Conservation (phyloP, 805 yeast species). For the Martiniozyma abietophila region DNA sequence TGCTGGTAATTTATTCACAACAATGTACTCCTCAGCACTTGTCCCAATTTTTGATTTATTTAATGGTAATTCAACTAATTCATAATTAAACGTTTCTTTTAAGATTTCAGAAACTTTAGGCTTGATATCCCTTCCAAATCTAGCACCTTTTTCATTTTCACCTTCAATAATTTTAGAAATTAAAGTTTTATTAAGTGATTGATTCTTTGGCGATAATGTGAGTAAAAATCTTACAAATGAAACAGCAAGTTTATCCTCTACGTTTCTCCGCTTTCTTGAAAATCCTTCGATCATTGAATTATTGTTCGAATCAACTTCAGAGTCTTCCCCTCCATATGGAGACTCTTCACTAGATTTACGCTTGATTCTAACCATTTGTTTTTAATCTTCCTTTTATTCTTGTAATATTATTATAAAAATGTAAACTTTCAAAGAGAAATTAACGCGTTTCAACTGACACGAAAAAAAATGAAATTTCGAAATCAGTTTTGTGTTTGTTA, state of each 20-base stretch:
- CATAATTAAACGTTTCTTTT: conserved; percentile 17
- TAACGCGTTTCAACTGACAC: too few relatives aligned
- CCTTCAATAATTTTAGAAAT: conserved; percentile 22
- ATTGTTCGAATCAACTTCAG: too few relatives aligned
- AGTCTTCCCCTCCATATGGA: too few relatives aligned
- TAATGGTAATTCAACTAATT: conserved; percentile 20
- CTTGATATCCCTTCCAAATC: conserved; percentile 21
- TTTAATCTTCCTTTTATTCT: too few relatives aligned
- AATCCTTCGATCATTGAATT: too few relatives aligned
- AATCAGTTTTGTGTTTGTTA: too few relatives aligned
- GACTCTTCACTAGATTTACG: too few relatives aligned
- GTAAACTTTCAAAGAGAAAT: too few relatives aligned
- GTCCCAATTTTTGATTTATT: conserved; percentile 1
- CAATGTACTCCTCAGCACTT: conserved; percentile 18
- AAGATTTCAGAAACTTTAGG: conserved; percentile 13
- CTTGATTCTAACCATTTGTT: too few relatives aligned
- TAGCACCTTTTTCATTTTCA: conserved; percentile 22
- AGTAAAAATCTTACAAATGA: conserved; percentile 22
- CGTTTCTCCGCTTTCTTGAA: too few relatives aligned
- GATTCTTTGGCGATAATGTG: conserved; percentile 22
- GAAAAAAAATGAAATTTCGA: too few relatives aligned
- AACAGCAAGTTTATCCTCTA: conserved; percentile 17
- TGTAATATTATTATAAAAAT: too few relatives aligned
- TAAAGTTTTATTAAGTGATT: conserved; percentile 19
- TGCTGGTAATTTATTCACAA: conserved; percentile 17